Conservation (phyloP, 148 eudicot genomes). For the Agrostemma githago region DNA sequence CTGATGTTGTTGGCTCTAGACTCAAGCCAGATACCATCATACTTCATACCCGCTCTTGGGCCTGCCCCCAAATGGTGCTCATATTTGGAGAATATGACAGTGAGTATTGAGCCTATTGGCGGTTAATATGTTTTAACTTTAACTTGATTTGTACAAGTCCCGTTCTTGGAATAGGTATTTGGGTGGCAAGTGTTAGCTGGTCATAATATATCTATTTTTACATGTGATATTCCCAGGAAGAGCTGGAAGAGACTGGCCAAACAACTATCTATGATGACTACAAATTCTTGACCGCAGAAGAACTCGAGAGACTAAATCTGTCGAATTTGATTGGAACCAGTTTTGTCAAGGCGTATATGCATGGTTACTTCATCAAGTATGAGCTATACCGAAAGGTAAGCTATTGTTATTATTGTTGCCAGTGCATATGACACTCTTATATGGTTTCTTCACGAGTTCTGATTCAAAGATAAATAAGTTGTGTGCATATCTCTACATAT, state of each 20-base stretch:
- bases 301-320: constrained; percentile 64
- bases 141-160: background rate
- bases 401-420: background rate
- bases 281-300: constrained; percentile 81
- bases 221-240: constrained; percentile 53
- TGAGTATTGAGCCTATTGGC: constrained; percentile 22
- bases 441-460: background rate
- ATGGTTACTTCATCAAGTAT: constrained; percentile 76
- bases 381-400: constrained; percentile 66
- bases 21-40: constrained; percentile 75
- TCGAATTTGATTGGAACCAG: constrained; percentile 77
- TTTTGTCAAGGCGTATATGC: constrained; percentile 84
- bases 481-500: background rate
- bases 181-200: background rate
- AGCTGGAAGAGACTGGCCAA: constrained; percentile 78
- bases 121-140: background rate
- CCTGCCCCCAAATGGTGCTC: constrained; percentile 99
- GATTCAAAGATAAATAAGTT: too few relatives aligned
- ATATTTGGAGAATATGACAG: constrained; percentile 79
- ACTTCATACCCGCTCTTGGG: constrained; percentile 86
- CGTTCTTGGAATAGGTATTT: background rate
- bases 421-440: background rate
- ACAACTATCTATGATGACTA: constrained; percentile 88
- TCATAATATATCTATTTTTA: background rate
- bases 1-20: constrained; percentile 80